Base-by-base conservation (phyloP, 148 eudicot genomes). In the Silene latifolia region DNA sequence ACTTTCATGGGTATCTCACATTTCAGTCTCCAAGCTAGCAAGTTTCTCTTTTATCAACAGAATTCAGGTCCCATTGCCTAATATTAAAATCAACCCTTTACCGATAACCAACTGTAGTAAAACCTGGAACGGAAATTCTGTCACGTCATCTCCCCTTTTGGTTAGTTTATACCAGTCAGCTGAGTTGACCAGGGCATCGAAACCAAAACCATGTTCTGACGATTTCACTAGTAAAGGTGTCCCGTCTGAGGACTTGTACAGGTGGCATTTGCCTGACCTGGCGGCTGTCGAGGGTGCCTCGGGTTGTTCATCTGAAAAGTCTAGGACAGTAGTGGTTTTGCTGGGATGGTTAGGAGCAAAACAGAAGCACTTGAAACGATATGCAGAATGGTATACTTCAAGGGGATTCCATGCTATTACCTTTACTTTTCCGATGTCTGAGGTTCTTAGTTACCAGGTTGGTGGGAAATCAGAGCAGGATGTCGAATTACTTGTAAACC, bases 281-380 rank as follows among this genome's bases (percentile, higher is more conserved):
- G 76, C 81, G 42, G 75, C 85, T 18, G 71, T 87, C 39, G 74
- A 82, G 72, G 88, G 85, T 18, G 68, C 64, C 74, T 89, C 91
- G 59, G 86, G 81, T 54, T 91, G 91, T 78, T 88, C 91, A 46
- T 77, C 88, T 54, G 86, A 75, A 59, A 96, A 96, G 76, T 87
- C 94, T 29, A 90, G 74, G 84, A 96, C 97, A 3, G 97, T 96
- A 12, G 98, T 96, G 44, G 90, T 96, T 66, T 82, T 96, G 78
- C 87, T 96, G 4, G 99, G 99, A 75, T 96, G 99, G 99, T 77
- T 96, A 72, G 99, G 99, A 42, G 88, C 99, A 54, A 92, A 92
- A 86, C 98, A 96, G 82, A 96, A 92, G 86, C 99, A 96, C 81
- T 85, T 96, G 47, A 96, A 82, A 46, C 87, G 66, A 83, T 92